Base-by-base conservation (phyloP, 1,139 yeast genomes). In the Candida neerlandica region DNA sequence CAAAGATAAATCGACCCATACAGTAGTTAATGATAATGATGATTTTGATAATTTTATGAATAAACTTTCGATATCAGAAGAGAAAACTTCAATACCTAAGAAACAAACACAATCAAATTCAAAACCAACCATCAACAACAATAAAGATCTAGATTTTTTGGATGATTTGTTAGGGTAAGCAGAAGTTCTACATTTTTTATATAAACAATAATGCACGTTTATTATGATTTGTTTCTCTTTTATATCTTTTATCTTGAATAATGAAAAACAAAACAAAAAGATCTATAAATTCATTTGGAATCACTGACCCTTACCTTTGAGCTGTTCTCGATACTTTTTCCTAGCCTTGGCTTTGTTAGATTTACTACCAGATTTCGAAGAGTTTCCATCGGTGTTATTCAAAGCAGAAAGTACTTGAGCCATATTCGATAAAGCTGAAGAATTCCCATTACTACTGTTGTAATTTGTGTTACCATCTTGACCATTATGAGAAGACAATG, bases 151-250 rank as follows among this genome's bases (percentile, higher is more conserved):
- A 35, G 58, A 55, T 14, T 62, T 63, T 42, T 55, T 64, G 14
- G 64, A 64, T 51, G 62, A 57, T 15, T 54, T 64, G 41, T 51
- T 64, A 44, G 54, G 55, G 23, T 56, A 45, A 49, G 18, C 45
- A 16, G 15, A 15, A 11, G 14, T 16, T 37, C 34, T 32, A 33
- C 15, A 33, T 33, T n/a, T 29, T 33, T 33, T n/a, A 15, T n/a
- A 33, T 14, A 33, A 33, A 14, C 14, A 33, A 14, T 5, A 33
- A 33, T 14, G 10, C 18, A 33, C 37, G 19, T 33, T 33, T 6
- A 33, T 33, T 5, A 23, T 16, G 26, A 14, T 5, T 11, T 19
- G n/a, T n/a, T n/a, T n/a, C n/a, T n/a, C n/a, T n/a, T n/a, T n/a
- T n/a, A n/a, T n/a, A n/a, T n/a, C n/a, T n/a, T n/a, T n/a, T n/a